Percentiles rank a stretch among this genome's conserved stretches.
These are phyloP conservation scores for Erysimum pusillum DNA, from an alignment of 441 rosid species.

Conservation along the genomic window DNA sequence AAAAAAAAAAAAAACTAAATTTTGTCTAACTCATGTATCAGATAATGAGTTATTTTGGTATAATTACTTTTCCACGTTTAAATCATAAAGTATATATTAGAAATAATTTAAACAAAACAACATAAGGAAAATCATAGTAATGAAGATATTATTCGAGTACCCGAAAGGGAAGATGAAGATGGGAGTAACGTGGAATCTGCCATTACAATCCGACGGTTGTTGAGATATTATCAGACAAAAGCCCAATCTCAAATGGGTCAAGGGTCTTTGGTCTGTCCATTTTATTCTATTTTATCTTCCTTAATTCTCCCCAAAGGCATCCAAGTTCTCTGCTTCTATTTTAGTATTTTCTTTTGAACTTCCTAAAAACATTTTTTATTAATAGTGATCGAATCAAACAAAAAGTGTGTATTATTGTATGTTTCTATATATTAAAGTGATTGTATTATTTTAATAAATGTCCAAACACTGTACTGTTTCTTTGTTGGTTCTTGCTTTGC, in stretches of 20 bases:
- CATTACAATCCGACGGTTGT: slow-evolving; percentile 30
- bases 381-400: slow-evolving; percentile 40
- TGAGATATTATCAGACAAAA: slow-evolving; percentile 33
- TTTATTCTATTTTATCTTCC: slow-evolving; percentile 8
- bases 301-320: slow-evolving; percentile 32
- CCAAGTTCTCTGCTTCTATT: slow-evolving; percentile 41
- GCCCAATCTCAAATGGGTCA: slow-evolving; percentile 17
- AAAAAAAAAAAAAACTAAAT: no score
- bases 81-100: slow-evolving; percentile 13
- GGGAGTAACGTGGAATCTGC: slow-evolving; percentile 34
- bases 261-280: slow-evolving; percentile 35
- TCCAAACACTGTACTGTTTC: slow-evolving; percentile 17
- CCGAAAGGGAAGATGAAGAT: slow-evolving; percentile 22
- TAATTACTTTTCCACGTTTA: slow-evolving; percentile 11
- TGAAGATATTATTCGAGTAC: slow-evolving; percentile 41
- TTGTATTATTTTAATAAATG: slow-evolving; percentile 9
- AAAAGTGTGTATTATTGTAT: slow-evolving; percentile 29
- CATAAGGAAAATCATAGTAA: slow-evolving; percentile 22
- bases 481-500: slow-evolving; percentile 27
- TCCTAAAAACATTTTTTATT: slow-evolving; percentile 18
- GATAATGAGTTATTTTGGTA: not conserved
- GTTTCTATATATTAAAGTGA: slow-evolving; percentile 1
- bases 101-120: not conserved
- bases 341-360: slow-evolving; percentile 28
- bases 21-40: not conserved